These are phyloP conservation scores for Apiospora sp. DNA, from an alignment of 2,329 filamentous ascomycete species.

Conservation along the genomic window DNA sequence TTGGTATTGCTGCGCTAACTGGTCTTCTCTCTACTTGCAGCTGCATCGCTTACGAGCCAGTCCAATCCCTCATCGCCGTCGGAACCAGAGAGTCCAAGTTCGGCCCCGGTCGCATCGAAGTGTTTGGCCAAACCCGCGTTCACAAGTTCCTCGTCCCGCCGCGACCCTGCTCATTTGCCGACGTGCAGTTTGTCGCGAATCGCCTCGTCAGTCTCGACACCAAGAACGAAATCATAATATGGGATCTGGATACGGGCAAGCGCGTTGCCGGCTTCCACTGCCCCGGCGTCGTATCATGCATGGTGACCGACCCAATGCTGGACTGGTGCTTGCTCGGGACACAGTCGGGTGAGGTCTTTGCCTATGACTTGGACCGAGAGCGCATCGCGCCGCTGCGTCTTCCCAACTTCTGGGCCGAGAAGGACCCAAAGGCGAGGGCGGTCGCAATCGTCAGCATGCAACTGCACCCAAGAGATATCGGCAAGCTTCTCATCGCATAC, in stretches of 20 bases:
- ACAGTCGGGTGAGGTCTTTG: constrained; percentile 83
- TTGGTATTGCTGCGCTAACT: not conserved
- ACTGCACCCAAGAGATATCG: constrained; percentile 91
- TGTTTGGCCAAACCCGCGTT: constrained; percentile 85
- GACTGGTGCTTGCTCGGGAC: constrained; percentile 92
- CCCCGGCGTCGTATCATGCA: constrained; percentile 75
- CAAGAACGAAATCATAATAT: constrained; percentile 85
- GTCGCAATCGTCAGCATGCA: constrained; percentile 76
- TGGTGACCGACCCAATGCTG: constrained; percentile 87
- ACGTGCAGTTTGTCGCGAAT: constrained; percentile 84
- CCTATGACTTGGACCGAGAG: constrained; percentile 92
- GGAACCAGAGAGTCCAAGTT: constrained; percentile 89
- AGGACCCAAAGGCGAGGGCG: constrained; percentile 70
- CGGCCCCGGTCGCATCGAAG: constrained; percentile 85
- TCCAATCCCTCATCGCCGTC: constrained; percentile 91
- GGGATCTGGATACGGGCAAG: constrained; percentile 76
- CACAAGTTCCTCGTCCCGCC: constrained; percentile 76
- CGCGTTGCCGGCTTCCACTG: constrained; percentile 75
- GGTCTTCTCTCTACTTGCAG: constrained; percentile 53
- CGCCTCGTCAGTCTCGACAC: constrained; percentile 85
- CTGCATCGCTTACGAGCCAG: constrained; percentile 87
- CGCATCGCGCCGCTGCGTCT: constrained; percentile 78
- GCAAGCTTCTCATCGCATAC: constrained; percentile 91
- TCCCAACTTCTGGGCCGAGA: constrained; percentile 84
- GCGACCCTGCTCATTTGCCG: constrained; percentile 76